These are phyloP conservation scores for Aspergillus incahuasiensis DNA, from an alignment of 495 filamentous ascomycete species.

Conservation along the genomic window DNA sequence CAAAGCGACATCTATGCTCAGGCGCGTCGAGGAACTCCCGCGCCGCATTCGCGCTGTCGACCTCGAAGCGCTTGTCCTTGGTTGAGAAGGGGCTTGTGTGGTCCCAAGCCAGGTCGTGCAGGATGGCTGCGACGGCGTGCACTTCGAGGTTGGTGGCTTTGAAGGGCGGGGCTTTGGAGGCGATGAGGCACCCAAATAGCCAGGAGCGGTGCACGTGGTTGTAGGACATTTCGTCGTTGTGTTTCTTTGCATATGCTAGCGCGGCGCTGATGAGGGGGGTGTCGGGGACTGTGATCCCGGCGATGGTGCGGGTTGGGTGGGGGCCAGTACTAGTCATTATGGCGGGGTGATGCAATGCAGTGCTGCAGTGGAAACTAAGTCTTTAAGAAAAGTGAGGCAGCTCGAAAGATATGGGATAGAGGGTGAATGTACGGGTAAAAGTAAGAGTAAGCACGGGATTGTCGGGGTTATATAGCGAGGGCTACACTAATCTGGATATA, in stretches of 20 bases:
- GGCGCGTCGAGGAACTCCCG: background rate
- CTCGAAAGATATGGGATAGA: no score
- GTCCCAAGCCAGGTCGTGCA: constrained; percentile 3
- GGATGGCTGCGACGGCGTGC: background rate
- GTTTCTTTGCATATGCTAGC: background rate
- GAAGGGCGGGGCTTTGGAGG: background rate
- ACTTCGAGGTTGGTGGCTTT: background rate
- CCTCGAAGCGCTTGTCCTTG: constrained; percentile 4
- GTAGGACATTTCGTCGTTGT: constrained; percentile 1
- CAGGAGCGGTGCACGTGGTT: background rate
- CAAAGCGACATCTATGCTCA: background rate
- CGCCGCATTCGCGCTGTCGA: constrained; percentile 1
- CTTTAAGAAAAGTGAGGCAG: no score
- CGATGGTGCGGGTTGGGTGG: background rate
- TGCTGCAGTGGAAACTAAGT: no score
- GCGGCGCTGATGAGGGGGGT: background rate
- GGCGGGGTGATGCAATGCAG: no score
- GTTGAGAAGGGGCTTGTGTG: background rate
- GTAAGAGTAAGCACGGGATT: no score
- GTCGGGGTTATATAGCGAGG: no score
- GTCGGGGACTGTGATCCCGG: background rate
- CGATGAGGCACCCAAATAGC: background rate
- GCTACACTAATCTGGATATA: no score
- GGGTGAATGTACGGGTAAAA: no score
- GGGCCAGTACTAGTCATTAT: no score